These are phyloP conservation scores for Melastoma malabathricum DNA, from an alignment of 345 rosid genomes.

Conservation along the genomic window DNA sequence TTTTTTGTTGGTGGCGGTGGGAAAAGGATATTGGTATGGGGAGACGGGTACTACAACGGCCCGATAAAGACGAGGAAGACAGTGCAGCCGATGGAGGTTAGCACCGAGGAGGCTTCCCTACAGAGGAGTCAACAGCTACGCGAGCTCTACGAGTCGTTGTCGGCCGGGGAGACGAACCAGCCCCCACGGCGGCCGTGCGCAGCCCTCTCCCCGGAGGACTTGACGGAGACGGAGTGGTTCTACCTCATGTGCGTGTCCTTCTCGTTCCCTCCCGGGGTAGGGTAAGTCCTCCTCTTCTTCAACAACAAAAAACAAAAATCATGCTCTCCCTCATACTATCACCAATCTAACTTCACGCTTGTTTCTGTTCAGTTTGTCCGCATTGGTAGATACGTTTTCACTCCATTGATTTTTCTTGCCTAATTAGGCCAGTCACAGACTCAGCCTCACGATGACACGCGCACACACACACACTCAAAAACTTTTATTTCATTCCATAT, in stretches of 20 bases:
- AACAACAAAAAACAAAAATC: too few relatives aligned
- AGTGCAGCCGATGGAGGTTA: conserved; percentile 85
- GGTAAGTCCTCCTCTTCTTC: conserved; percentile 34
- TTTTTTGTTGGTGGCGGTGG: neutral
- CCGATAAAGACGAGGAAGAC: conserved; percentile 95
- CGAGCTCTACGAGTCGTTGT: conserved; percentile 78
- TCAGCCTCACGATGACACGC: too few relatives aligned
- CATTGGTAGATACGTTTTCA: too few relatives aligned
- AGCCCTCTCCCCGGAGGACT: conserved; percentile 84
- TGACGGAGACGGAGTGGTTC: conserved; percentile 96
- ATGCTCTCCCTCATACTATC: too few relatives aligned
- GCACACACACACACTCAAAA: too few relatives aligned
- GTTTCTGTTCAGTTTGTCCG: too few relatives aligned
- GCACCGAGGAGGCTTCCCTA: conserved; percentile 72
- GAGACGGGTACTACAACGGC: conserved; percentile 92
- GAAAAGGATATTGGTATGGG: conserved; percentile 73
- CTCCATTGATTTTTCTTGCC: too few relatives aligned
- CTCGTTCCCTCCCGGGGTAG: conserved; percentile 66
- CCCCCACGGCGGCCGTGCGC: conserved; percentile 65
- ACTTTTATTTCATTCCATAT: too few relatives aligned
- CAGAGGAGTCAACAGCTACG: conserved; percentile 93
- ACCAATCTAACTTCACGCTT: too few relatives aligned
- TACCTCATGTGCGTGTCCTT: conserved; percentile 88
- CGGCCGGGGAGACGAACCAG: conserved; percentile 64
- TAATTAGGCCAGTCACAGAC: too few relatives aligned